Conservation (phyloP, 176 grass and related monocot genomes). For the maize (Zea mays) region DNA sequence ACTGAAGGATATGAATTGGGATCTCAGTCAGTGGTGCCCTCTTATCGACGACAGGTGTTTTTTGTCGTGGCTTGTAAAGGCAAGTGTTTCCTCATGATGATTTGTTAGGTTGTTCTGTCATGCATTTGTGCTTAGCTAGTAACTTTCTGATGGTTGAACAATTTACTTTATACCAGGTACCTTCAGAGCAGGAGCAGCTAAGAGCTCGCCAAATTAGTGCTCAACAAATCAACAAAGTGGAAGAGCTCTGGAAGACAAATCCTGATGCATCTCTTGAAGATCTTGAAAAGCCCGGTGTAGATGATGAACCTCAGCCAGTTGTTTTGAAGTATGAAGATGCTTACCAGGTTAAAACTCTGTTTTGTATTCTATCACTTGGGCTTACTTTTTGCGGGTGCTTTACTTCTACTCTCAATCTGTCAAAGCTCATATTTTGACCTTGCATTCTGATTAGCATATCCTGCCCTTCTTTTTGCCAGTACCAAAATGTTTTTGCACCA, state of each 20-base stretch:
- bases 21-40: conserved; percentile 97
- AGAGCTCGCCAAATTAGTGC: conserved; percentile 96
- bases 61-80: conserved; percentile 97
- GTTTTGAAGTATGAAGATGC: conserved; percentile 98
- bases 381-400: conserved; percentile 26
- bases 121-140: neutral
- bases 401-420: neutral
- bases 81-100: conserved; percentile 36
- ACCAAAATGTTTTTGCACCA: conserved; percentile 99
- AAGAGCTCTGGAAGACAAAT: conserved; percentile 98
- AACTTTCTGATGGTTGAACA: conserved; percentile 23
- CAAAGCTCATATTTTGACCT: conserved; percentile 12
- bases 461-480: conserved; percentile 51
- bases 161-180: conserved; percentile 60
- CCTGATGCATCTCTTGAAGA: conserved; percentile 97
- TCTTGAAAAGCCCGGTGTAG: conserved; percentile 96
- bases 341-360: conserved; percentile 74
- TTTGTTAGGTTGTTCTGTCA: conserved; percentile 18
- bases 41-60: conserved; percentile 99
- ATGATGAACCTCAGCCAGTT: conserved; percentile 90
- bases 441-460: conserved; percentile 25
- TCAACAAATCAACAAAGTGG: conserved; percentile 99
- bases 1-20: conserved; percentile 99
- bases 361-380: conserved; percentile 5
- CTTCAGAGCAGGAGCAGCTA: conserved; percentile 95